Base-by-base conservation (phyloP, 2,329 filamentous ascomycete species). In the Cyclaneusma minus region DNA sequence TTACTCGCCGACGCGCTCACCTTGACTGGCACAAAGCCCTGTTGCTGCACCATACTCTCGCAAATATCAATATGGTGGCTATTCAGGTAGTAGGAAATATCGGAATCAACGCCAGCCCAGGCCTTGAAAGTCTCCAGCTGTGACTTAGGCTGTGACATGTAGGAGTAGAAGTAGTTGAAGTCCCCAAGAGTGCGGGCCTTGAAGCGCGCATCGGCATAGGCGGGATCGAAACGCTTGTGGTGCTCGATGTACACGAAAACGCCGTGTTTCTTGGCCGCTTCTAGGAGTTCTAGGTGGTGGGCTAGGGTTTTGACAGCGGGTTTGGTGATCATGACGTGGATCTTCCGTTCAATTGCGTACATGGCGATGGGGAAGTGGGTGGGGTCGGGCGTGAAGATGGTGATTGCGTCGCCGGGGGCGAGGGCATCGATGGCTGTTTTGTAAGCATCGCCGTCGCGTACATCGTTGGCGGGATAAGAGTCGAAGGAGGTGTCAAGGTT, bases 161-260 rank as follows among this genome's bases (percentile, higher is more conserved):
- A 94, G 42, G 70, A 78, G 65, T 93, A 94, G 51, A 92, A 94
- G 64, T 94, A 94, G 62, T 92, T 93, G 70, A 94, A 94, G 55
- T 93, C 83, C 37, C 85, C 85, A 6, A 94, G 61, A 28, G 62
- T 71, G 45, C 69, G 58, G 9, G 82, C 81, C 41, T 77, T 73
- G 56, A 75, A 75, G 25, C 75, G 69, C 9, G 87, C 87, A 50
- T 94, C 85, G 9, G 81, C 71, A 58, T 94, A 94, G 13, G 83
- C 83, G 2, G 85, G 85, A 50, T 94, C 85, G 56, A 76, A 94
- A 31, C 87, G 82, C 62, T 94, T 94, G 67, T 94, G 85, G 58
- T 94, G 85, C 63, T 94, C 85, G 42, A 94, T 64, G 58, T 82
- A 93, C 37, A 93, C 83, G 49, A 85, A 87, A 31, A 94, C 84